Evolutionary conservation across 305 asterid species (phyloP).

Genomic region (Solanum aculeatissimum): DNA sequence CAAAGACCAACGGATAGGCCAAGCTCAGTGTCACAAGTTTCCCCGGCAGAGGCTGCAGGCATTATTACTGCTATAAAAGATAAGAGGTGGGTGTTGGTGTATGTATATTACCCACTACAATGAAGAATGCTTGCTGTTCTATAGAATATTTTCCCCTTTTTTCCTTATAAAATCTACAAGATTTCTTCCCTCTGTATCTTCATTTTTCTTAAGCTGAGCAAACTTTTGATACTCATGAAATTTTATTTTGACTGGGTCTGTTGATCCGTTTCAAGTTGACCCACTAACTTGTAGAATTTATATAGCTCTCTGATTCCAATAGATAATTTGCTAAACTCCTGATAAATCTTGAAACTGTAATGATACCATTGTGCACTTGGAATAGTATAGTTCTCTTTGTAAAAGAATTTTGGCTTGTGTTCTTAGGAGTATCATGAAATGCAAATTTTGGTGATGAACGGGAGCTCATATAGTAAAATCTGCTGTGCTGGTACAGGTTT

Average conservation of each 20-base stretch:
- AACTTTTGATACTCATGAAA: neutral
- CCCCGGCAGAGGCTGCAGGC: constrained; percentile 89
- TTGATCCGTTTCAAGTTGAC: neutral
- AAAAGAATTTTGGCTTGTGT: neutral
- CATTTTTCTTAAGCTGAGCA: neutral
- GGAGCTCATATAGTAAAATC: neutral
- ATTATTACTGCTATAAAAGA: constrained; percentile 59
- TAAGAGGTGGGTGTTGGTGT: constrained; percentile 45
- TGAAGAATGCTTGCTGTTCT: neutral
- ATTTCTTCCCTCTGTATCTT: neutral
- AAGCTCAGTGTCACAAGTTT: constrained; percentile 48
- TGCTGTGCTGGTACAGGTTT: neutral
- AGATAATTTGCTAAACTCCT: neutral
- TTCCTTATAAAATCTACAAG: neutral
- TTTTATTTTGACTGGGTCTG: neutral
- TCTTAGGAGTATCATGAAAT: neutral
- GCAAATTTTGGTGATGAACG: neutral
- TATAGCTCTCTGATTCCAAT: neutral
- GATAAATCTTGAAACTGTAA: neutral
- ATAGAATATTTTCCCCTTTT: too few relatives aligned
- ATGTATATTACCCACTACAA: neutral
- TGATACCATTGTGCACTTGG: neutral
- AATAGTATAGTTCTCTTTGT: neutral
- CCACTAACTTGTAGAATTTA: neutral
- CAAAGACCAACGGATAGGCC: constrained; percentile 49